Conservation (phyloP, 1,284 basidiomycete genomes). For the Boletellus sp. region DNA sequence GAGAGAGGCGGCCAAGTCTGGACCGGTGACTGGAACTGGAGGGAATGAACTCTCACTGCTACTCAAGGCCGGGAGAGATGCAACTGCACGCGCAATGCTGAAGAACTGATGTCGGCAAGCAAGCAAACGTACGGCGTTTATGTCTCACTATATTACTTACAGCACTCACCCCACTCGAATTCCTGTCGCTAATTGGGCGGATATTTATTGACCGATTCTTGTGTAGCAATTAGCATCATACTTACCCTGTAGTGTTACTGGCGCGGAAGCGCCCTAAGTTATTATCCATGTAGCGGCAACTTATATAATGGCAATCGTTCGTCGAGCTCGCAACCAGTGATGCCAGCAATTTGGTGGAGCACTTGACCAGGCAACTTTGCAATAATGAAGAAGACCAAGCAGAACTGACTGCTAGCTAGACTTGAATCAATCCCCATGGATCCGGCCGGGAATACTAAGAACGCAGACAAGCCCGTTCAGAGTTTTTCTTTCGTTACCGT, state of each 20-base stretch:
- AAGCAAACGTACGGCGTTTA: not conserved
- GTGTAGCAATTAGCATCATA: constrained; percentile 29
- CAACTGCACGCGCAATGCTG: constrained; percentile 67
- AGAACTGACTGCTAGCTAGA: too few relatives aligned
- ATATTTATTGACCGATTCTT: constrained; percentile 29
- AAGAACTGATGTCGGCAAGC: constrained; percentile 20
- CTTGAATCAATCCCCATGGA: too few relatives aligned
- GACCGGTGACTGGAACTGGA: constrained; percentile 77
- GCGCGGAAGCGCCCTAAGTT: constrained; percentile 5
- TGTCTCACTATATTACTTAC: constrained; percentile 14
- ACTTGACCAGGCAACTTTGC: too few relatives aligned
- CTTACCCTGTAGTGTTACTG: constrained; percentile 16
- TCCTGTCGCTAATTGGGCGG: constrained; percentile 1
- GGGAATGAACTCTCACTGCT: constrained; percentile 80
- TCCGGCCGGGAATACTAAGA: too few relatives aligned
- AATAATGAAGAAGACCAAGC: too few relatives aligned
- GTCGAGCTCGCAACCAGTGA: too few relatives aligned
- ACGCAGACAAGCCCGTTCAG: too few relatives aligned
- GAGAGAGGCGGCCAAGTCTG: constrained; percentile 37
- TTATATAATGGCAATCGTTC: too few relatives aligned
- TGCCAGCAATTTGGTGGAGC: too few relatives aligned
- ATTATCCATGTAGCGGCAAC: constrained; percentile 21
- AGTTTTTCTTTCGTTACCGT: too few relatives aligned
- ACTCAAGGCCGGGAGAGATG: constrained; percentile 85
- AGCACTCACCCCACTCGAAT: constrained; percentile 2